These are phyloP conservation scores for Vaccinium darrowii DNA, from an alignment of 148 eudicot species.

Conservation along the genomic window DNA sequence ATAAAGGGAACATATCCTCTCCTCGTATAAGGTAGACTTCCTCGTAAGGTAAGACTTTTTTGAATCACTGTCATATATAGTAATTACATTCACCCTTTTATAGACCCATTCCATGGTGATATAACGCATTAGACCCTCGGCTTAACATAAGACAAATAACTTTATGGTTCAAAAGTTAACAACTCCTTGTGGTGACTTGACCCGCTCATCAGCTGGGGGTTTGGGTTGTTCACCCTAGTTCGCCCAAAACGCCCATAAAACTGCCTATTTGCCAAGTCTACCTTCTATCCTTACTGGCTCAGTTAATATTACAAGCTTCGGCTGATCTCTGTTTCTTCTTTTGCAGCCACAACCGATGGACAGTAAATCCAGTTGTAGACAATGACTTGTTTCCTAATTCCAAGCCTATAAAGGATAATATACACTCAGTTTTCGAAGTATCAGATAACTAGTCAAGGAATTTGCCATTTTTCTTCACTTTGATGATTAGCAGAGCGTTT, in stretches of 20 bases:
- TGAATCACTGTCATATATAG: too few species aligned
- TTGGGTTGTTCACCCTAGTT: neutral
- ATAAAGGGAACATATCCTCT: too few species aligned
- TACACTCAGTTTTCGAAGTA: neutral
- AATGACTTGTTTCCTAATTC: neutral
- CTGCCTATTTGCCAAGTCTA: neutral
- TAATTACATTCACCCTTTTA: neutral
- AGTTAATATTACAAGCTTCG: neutral
- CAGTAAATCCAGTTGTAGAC: neutral
- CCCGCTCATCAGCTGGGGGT: neutral
- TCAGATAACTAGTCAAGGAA: conserved; percentile 8
- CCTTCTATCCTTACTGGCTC: neutral
- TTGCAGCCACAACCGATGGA: neutral
- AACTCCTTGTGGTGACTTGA: neutral
- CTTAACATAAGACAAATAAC: too few species aligned
- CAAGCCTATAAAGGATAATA: neutral
- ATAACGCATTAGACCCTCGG: too few species aligned
- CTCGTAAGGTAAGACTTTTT: too few species aligned
- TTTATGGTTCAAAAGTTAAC: too few species aligned
- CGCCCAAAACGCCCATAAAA: neutral
- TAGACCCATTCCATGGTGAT: neutral
- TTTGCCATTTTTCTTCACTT: conserved; percentile 56
- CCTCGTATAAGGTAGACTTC: too few species aligned
- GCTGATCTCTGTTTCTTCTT: neutral
- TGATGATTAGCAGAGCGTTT: conserved; percentile 60